Conservation (phyloP, 2,329 filamentous ascomycete genomes). For the Curvularia sp. region DNA sequence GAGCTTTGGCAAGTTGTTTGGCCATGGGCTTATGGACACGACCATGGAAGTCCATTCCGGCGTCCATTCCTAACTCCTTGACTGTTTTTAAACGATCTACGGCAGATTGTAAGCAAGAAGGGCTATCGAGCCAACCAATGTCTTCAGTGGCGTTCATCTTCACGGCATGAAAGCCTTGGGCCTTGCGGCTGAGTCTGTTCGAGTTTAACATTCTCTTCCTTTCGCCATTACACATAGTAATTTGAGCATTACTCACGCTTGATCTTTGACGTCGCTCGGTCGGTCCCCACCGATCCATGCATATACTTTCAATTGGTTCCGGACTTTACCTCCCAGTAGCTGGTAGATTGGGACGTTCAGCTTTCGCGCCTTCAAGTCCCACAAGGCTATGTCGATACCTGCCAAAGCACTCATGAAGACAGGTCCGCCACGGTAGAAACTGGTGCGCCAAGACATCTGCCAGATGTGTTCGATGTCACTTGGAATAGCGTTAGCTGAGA, state of each 20-base stretch:
- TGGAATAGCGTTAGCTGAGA: conserved; percentile 37
- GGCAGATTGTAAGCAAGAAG: conserved; percentile 65
- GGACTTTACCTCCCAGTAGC: conserved; percentile 75
- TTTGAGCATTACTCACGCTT: conserved; percentile 58
- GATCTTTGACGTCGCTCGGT: conserved; percentile 68
- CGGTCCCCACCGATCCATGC: conserved; percentile 80
- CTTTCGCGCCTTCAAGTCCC: conserved; percentile 74
- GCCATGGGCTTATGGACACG: conserved; percentile 82
- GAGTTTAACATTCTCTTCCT: background rate
- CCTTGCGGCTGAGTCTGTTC: conserved; percentile 60
- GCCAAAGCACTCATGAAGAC: conserved; percentile 82
- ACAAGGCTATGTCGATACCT: conserved; percentile 80
- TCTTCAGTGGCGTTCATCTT: conserved; percentile 86
- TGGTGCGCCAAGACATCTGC: conserved; percentile 72
- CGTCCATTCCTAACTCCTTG: conserved; percentile 73
- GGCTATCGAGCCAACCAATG: conserved; percentile 77
- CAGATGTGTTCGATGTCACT: conserved; percentile 83
- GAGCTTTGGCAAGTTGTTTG: conserved; percentile 71
- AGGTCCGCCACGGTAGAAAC: conserved; percentile 79
- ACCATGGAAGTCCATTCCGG: conserved; percentile 79
- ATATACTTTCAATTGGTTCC: conserved; percentile 74
- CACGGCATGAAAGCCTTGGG: conserved; percentile 69
- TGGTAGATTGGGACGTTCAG: conserved; percentile 74
- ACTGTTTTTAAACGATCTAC: conserved; percentile 73
- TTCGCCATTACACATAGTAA: background rate